Conservation (phyloP, 1,284 basidiomycete genomes). For the Violaceomyces palustris region DNA sequence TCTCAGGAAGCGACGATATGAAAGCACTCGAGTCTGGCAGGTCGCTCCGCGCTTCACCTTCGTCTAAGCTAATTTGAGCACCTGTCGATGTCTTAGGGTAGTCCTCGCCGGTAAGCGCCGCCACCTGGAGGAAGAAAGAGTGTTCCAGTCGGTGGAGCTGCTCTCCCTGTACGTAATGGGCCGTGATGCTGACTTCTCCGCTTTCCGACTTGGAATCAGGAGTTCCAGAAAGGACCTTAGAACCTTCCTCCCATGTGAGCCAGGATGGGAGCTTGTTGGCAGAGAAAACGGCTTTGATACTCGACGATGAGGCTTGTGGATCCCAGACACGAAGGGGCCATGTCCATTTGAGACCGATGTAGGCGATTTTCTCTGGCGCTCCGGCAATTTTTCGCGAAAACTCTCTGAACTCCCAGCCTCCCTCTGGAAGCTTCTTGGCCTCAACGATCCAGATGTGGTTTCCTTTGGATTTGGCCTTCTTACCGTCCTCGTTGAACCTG, state of each 20-base stretch:
- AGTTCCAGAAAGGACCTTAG: conserved; percentile 38
- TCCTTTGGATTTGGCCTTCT: conserved; percentile 98
- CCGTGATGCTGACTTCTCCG: conserved; percentile 39
- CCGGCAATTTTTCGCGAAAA: conserved; percentile 62
- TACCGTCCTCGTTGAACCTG: conserved; percentile 94
- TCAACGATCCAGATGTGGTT: conserved; percentile 99
- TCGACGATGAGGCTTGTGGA: conserved; percentile 63
- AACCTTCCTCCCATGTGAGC: conserved; percentile 74
- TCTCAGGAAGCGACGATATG: neutral
- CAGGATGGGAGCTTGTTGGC: conserved; percentile 77
- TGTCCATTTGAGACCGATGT: conserved; percentile 67
- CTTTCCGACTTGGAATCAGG: conserved; percentile 30
- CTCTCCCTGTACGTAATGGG: conserved; percentile 40
- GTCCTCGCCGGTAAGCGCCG: conserved; percentile 20
- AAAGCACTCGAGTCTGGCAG: no score
- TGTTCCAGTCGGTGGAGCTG: conserved; percentile 45
- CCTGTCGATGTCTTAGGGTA: no score
- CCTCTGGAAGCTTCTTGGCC: conserved; percentile 73
- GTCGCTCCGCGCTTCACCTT: no score
- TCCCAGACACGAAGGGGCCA: conserved; percentile 97
- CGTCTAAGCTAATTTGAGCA: no score
- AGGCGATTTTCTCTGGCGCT: conserved; percentile 61
- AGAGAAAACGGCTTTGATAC: conserved; percentile 68
- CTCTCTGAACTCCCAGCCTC: conserved; percentile 80
- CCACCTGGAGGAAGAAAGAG: conserved; percentile 42